A percentile compares a stretch with the other conserved stretches of the same genome.
Conservation (phyloP, 2,329 filamentous ascomycete genomes). For the Epichloe uncinata region DNA sequence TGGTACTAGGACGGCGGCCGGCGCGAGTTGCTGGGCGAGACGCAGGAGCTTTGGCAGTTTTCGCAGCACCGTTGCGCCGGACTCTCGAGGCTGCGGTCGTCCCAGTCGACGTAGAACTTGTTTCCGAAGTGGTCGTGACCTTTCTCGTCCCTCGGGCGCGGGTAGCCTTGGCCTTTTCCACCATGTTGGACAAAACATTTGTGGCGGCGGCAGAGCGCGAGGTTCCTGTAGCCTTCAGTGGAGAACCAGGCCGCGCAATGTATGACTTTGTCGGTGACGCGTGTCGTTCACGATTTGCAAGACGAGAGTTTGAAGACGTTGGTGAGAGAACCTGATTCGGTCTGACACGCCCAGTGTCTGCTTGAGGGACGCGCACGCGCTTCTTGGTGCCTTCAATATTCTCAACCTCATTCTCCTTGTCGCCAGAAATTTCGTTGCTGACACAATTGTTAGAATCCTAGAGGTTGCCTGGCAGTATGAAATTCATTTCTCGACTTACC, state of each 20-base stretch:
- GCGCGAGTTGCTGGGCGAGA: constrained; percentile 31
- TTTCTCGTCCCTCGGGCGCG: constrained; percentile 35
- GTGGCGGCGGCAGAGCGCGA: constrained; percentile 28
- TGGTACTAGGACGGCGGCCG: constrained; percentile 40
- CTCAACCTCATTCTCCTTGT: constrained; percentile 64
- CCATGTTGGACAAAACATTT: constrained; percentile 40
- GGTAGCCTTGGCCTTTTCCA: constrained; percentile 46
- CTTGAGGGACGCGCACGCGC: constrained; percentile 31
- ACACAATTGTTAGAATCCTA: constrained; percentile 8
- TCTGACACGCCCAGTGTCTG: constrained; percentile 23
- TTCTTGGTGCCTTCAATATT: constrained; percentile 58
- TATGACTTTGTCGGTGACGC: constrained; percentile 43
- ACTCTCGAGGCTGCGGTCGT: constrained; percentile 21
- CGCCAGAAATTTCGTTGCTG: constrained; percentile 51
- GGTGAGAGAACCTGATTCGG: constrained; percentile 61
- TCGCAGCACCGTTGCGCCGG: constrained; percentile 22
- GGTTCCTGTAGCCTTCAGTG: constrained; percentile 38
- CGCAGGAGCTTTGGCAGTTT: constrained; percentile 17
- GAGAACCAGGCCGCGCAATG: constrained; percentile 46
- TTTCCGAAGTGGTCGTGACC: constrained; percentile 29
- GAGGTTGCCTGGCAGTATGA: neutral
- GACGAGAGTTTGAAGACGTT: constrained; percentile 66
- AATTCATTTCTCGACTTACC: constrained; percentile 24
- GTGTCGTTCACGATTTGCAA: constrained; percentile 34
- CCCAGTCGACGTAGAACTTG: constrained; percentile 27